Evolutionary conservation across 345 rosid genomes (phyloP).

Genomic region (Eucalyptus coolabah): DNA sequence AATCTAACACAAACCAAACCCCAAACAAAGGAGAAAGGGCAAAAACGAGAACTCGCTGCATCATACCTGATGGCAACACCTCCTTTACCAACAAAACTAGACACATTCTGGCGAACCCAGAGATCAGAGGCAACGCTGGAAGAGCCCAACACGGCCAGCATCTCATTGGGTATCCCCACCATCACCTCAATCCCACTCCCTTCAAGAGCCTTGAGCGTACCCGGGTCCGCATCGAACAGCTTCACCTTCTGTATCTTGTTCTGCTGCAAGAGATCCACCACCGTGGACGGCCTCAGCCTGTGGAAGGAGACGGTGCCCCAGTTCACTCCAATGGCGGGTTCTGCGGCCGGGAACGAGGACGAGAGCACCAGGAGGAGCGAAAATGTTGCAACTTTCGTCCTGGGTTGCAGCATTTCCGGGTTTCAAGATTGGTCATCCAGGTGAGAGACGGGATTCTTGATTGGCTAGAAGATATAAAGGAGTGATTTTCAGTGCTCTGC

Average conservation of each 20-base stretch:
- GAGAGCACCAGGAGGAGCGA: background rate
- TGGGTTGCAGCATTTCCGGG: slow-evolving; percentile 10
- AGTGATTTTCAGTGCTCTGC: background rate
- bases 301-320: slow-evolving; percentile 80
- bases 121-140: slow-evolving; percentile 52
- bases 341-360: slow-evolving; percentile 7
- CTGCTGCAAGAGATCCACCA: slow-evolving; percentile 79
- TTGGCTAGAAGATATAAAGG: background rate
- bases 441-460: background rate
- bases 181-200: slow-evolving; percentile 86
- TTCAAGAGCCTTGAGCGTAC: slow-evolving; percentile 39
- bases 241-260: slow-evolving; percentile 74
- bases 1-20: background rate
- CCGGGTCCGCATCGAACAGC: slow-evolving; percentile 80
- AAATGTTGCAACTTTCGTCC: background rate
- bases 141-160: slow-evolving; percentile 41
- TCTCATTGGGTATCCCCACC: slow-evolving; percentile 85
- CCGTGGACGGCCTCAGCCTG: slow-evolving; percentile 70
- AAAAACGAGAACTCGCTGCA: background rate
- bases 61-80: slow-evolving; percentile 74
- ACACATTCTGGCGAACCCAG: slow-evolving; percentile 75
- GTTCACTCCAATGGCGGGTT: slow-evolving; percentile 81
- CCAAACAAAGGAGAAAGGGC: background rate
- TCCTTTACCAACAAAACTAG: slow-evolving; percentile 58
- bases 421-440: background rate